These are phyloP conservation scores for Cladosporium sp. DNA, from an alignment of 2,329 filamentous ascomycete genomes.

Conservation along the genomic window DNA sequence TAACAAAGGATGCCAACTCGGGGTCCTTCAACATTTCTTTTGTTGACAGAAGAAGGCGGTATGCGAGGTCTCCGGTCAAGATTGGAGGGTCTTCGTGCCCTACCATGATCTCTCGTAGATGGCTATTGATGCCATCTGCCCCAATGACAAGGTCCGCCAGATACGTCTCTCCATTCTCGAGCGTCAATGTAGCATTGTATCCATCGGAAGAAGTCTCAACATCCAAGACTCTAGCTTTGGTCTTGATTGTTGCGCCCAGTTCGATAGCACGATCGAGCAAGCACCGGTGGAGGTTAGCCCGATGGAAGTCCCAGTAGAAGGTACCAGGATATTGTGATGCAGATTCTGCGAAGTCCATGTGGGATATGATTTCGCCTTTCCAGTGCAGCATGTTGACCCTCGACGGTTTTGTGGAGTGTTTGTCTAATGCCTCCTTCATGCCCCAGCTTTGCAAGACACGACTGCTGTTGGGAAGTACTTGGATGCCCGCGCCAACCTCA, in stretches of 20 bases:
- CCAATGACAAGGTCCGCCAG: constrained; percentile 50
- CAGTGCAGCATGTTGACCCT: constrained; percentile 54
- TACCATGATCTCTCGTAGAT: constrained; percentile 46
- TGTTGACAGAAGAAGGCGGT: constrained; percentile 49
- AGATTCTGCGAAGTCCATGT: constrained; percentile 48
- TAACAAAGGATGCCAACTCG: constrained; percentile 47
- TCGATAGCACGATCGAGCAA: constrained; percentile 50
- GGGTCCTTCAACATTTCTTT: constrained; percentile 50
- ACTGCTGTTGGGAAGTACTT: constrained; percentile 51
- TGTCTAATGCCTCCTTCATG: constrained; percentile 43
- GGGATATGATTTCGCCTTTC: constrained; percentile 53
- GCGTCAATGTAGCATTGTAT: constrained; percentile 39
- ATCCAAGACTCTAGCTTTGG: constrained; percentile 46
- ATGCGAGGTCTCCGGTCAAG: constrained; percentile 54
- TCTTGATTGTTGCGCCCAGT: constrained; percentile 50
- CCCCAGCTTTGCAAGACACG: constrained; percentile 53
- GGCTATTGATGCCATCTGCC: constrained; percentile 51
- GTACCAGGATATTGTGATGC: constrained; percentile 35
- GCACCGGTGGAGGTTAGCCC: constrained; percentile 53
- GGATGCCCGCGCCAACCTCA: constrained; percentile 55
- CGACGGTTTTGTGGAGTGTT: constrained; percentile 44
- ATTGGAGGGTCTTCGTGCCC: constrained; percentile 48
- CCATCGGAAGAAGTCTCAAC: constrained; percentile 31
- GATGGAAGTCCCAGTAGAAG: constrained; percentile 58
- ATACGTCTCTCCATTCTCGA: constrained; percentile 40